These are phyloP conservation scores for Uromyces viciae-fabae DNA, from an alignment of 1,284 basidiomycete genomes.

Conservation along the genomic window DNA sequence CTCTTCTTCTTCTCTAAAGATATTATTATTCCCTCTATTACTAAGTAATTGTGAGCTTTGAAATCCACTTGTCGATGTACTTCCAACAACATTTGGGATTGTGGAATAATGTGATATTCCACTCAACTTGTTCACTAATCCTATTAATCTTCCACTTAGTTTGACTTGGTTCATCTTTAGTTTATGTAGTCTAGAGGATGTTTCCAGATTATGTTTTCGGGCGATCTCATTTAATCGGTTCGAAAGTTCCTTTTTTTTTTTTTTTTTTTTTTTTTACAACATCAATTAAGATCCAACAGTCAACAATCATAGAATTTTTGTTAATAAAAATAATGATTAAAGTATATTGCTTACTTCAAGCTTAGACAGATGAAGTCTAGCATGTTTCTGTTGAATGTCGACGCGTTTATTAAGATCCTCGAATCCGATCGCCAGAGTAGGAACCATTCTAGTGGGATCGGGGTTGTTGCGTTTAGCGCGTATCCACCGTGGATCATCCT, in stretches of 20 bases:
- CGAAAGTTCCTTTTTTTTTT: constrained; percentile 14
- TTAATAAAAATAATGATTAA: background rate
- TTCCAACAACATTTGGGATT: background rate
- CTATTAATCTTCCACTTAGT: constrained; percentile 9
- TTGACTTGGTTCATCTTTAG: constrained; percentile 23
- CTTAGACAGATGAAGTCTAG: constrained; percentile 15
- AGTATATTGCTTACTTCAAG: constrained; percentile 1
- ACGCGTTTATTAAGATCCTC: constrained; percentile 33
- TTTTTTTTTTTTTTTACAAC: background rate
- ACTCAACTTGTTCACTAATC: constrained; percentile 9
- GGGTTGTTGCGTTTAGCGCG: constrained; percentile 30
- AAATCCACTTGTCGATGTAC: background rate
- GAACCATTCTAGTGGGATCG: constrained; percentile 32
- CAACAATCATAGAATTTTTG: background rate
- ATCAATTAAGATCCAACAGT: background rate
- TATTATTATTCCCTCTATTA: background rate
- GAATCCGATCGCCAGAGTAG: constrained; percentile 35
- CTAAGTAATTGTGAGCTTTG: background rate
- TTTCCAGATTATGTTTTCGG: constrained; percentile 20
- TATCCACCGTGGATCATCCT: constrained; percentile 24
- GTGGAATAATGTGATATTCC: constrained; percentile 3
- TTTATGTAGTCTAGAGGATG: constrained; percentile 22
- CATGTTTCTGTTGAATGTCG: constrained; percentile 17
- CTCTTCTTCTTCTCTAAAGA: constrained; percentile 29
- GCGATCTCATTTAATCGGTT: constrained; percentile 30